Evolutionary conservation across 768 basidiomycete species (phyloP).

Genomic region (Boletus edulis): DNA sequence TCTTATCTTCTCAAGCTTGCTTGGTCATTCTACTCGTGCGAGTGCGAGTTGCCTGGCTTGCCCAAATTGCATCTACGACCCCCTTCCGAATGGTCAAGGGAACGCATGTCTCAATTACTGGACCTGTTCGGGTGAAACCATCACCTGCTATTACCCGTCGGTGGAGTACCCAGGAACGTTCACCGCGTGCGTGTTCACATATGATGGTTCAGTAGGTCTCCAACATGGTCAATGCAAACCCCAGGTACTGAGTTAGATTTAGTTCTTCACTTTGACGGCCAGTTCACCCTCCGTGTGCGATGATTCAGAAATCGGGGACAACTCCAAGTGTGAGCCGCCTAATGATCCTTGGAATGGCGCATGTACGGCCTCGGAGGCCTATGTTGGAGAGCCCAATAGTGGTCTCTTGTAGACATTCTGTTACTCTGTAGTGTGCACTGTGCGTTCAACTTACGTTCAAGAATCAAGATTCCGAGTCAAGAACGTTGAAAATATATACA

Average conservation of each 20-base stretch:
- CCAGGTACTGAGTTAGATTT: not conserved
- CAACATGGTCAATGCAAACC: not conserved
- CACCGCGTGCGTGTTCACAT: not conserved
- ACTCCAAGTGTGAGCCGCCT: not conserved
- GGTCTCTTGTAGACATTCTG: not conserved
- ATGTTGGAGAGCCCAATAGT: not conserved
- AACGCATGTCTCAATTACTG: not conserved
- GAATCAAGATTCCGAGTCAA: too few relatives aligned
- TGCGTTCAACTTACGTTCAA: too few relatives aligned
- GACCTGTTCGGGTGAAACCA: not conserved
- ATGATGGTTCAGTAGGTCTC: not conserved
- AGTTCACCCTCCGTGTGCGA: not conserved
- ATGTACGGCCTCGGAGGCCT: not conserved
- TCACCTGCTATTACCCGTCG: not conserved
- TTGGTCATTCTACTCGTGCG: too few relatives aligned
- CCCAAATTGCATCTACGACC: too few relatives aligned
- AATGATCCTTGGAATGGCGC: not conserved
- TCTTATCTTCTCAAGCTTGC: too few relatives aligned
- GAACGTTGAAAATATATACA: too few relatives aligned
- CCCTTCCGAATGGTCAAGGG: not conserved
- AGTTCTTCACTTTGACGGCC: not conserved
- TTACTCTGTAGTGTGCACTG: too few relatives aligned
- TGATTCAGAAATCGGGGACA: not conserved
- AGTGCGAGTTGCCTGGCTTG: too few relatives aligned
- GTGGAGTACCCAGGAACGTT: not conserved